These are phyloP conservation scores for Quercus mongolica DNA, from an alignment of 306 rosid species.

Conservation along the genomic window DNA sequence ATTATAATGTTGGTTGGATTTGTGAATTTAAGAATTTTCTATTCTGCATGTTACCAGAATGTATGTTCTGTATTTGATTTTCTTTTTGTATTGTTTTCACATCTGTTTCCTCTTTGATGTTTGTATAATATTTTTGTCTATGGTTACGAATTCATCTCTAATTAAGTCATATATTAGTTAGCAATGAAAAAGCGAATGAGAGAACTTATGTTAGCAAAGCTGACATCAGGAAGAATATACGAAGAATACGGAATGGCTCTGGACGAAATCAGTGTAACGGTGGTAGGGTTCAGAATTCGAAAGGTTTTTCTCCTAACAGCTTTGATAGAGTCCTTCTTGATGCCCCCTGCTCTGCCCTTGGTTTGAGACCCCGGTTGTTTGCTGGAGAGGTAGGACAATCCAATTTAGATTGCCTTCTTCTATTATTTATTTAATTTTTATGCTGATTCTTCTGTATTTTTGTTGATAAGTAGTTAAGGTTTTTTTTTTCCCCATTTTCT, in stretches of 20 bases:
- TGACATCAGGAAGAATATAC: constrained; percentile 60
- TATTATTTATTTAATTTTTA: not conserved
- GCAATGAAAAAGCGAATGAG: constrained; percentile 42
- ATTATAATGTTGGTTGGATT: constrained; percentile 1
- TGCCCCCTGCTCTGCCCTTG: constrained; percentile 98
- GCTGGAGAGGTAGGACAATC: constrained; percentile 70
- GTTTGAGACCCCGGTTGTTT: constrained; percentile 90
- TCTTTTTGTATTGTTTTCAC: not conserved
- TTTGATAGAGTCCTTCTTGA: constrained; percentile 98
- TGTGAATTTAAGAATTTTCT: constrained; percentile 1
- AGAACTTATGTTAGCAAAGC: constrained; percentile 65
- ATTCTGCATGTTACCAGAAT: constrained; percentile 8
- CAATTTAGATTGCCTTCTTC: not conserved
- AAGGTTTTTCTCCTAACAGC: constrained; percentile 81
- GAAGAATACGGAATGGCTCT: constrained; percentile 70
- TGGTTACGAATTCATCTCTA: constrained; percentile 10
- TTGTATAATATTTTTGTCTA: constrained; percentile 20
- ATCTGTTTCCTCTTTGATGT: constrained; percentile 11
- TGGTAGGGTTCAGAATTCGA: constrained; percentile 70
- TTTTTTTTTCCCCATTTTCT: not conserved
- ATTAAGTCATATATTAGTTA: constrained; percentile 39
- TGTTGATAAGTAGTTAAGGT: not conserved
- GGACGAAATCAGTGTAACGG: constrained; percentile 81
- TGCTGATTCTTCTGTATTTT: not conserved
- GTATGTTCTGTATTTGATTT: constrained; percentile 8